Percentiles rank a stretch among this genome's conserved stretches.
Conservation (phyloP, 2,329 filamentous ascomycete genomes). For the Colletotrichum sp. region DNA sequence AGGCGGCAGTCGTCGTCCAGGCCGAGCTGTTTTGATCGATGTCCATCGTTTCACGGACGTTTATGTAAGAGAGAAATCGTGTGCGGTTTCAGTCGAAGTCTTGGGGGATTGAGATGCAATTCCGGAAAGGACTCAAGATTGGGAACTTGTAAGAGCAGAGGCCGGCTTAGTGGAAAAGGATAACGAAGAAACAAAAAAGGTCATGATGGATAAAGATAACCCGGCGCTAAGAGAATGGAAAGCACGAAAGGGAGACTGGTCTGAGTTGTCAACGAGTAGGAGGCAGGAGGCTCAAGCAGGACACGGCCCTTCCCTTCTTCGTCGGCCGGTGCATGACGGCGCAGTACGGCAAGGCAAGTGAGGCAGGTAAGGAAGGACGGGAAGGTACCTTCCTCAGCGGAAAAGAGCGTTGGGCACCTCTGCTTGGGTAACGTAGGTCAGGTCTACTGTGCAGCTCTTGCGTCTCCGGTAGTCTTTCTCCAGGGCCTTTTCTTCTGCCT, state of each 20-base stretch:
- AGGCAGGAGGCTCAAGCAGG: neutral
- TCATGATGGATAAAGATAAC: neutral
- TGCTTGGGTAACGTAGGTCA: neutral
- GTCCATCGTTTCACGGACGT: neutral
- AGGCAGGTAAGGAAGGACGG: neutral
- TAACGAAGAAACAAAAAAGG: neutral
- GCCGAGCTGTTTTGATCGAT: neutral
- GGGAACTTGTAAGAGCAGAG: neutral
- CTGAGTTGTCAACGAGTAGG: neutral
- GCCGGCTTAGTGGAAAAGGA: neutral
- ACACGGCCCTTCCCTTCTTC: slow-evolving; percentile 12
- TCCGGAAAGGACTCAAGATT: neutral
- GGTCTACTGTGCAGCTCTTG: neutral
- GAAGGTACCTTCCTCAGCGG: neutral
- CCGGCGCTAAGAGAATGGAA: neutral
- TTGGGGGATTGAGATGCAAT: neutral
- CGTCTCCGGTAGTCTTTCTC: neutral
- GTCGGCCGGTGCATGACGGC: slow-evolving; percentile 4
- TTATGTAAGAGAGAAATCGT: neutral
- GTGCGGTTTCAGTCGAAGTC: neutral
- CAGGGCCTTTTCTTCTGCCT: neutral
- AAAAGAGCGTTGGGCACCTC: neutral
- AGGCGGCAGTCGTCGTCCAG: neutral
- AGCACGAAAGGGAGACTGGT: neutral
- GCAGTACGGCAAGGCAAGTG: neutral